Evolutionary conservation across 768 basidiomycete genomes (phyloP).

Genomic region (Boletus tylopilopsis): DNA sequence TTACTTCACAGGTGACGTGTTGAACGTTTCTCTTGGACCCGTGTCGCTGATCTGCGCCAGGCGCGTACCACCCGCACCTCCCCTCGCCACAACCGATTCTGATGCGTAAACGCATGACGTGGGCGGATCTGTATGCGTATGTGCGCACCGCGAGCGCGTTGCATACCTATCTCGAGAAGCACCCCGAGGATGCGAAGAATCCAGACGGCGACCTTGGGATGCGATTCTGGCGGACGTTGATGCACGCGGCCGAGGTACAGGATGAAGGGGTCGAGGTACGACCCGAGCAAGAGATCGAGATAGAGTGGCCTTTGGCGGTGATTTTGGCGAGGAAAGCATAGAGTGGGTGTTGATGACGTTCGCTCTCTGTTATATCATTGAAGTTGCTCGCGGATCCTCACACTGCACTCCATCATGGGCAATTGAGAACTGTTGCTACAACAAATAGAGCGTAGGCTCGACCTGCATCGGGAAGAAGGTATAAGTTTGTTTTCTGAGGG

Average conservation of each 20-base stretch:
- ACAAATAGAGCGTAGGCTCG: no score
- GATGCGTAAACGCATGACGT: constrained; percentile 57
- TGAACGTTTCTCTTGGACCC: no score
- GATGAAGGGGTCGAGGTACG: constrained; percentile 6
- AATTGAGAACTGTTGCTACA: no score
- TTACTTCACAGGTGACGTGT: constrained; percentile 65
- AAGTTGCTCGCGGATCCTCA: no score
- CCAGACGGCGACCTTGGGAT: constrained; percentile 60
- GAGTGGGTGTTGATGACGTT: no score
- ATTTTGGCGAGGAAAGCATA: constrained; percentile 17
- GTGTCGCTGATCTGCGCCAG: constrained; percentile 17
- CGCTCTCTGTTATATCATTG: no score
- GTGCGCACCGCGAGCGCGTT: constrained; percentile 68
- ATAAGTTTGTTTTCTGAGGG: no score
- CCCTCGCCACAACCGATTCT: constrained; percentile 41
- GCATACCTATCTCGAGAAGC: constrained; percentile 59
- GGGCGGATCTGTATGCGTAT: constrained; percentile 65
- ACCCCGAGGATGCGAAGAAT: constrained; percentile 51
- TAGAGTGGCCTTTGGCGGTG: constrained; percentile 44
- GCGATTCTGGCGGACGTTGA: constrained; percentile 57
- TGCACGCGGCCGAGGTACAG: constrained; percentile 35
- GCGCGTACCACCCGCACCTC: constrained; percentile 38
- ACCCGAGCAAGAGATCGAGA: constrained; percentile 30
- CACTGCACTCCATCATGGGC: no score
- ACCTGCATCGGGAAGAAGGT: no score